Percentiles rank a stretch among this genome's conserved stretches.
Conservation (phyloP, 108 stramenopile species). For the Pseudonitzschia multiseries region DNA sequence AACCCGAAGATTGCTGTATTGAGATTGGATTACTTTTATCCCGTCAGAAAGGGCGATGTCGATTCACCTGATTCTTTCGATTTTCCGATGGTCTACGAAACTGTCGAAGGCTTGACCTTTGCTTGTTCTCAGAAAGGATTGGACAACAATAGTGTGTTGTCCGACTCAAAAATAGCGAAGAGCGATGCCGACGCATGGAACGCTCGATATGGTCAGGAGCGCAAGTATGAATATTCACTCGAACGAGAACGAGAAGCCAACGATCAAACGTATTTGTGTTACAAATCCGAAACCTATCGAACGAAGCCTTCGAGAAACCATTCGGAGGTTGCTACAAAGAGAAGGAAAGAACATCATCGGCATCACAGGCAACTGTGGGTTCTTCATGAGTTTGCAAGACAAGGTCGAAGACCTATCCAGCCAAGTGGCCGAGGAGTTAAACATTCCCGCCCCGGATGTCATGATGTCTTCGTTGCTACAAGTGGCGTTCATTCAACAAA, state of each 20-base stretch:
- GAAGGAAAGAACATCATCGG: not conserved
- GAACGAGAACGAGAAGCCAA: too few species aligned
- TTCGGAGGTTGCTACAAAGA: too few species aligned
- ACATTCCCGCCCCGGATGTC: not conserved
- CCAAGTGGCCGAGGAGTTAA: not conserved
- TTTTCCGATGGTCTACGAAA: constrained; percentile 1
- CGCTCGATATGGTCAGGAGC: not conserved
- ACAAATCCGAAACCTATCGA: too few species aligned
- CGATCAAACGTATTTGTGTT: too few species aligned
- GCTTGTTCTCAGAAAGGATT: not conserved
- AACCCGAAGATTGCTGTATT: constrained; percentile 1
- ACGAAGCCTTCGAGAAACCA: too few species aligned
- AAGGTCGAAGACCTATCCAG: too few species aligned
- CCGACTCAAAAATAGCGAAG: not conserved
- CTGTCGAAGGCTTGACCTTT: constrained; percentile 10
- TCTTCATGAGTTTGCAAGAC: constrained; percentile 9
- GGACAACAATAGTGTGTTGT: not conserved
- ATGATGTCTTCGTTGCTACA: constrained; percentile 9
- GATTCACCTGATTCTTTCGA: constrained; percentile 10
- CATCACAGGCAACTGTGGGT: constrained; percentile 15
- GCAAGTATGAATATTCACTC: too few species aligned
- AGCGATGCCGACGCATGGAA: not conserved
- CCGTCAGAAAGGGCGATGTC: constrained; percentile 2
- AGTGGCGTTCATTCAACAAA: not conserved
- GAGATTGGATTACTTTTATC: constrained; percentile 18